Conservation (phyloP, 2,329 filamentous ascomycete genomes). For the Colletotrichum sp. region DNA sequence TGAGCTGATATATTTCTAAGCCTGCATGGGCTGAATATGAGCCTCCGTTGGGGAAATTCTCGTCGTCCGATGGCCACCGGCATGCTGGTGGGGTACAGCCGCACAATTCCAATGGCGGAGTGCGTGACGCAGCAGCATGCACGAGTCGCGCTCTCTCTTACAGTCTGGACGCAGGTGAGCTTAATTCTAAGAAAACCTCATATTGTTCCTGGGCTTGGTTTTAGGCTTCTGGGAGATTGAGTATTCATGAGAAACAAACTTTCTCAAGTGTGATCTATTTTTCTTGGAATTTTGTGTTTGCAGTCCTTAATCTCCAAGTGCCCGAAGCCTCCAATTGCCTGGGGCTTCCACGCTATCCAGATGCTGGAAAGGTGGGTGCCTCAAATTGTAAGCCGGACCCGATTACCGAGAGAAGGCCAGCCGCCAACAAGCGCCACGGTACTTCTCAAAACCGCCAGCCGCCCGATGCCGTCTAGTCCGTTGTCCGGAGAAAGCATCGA, state of each 20-base stretch:
- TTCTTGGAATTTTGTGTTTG: neutral
- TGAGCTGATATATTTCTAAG: neutral
- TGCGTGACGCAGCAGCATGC: neutral
- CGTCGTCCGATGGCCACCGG: neutral
- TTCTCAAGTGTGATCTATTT: neutral
- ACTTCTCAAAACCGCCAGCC: neutral
- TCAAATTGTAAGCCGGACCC: neutral
- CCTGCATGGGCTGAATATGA: neutral
- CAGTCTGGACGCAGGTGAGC: neutral
- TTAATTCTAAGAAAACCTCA: neutral
- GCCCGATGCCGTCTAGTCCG: neutral
- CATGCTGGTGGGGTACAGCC: neutral
- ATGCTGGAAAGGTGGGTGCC: neutral
- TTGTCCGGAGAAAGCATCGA: neutral
- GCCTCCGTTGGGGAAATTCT: neutral
- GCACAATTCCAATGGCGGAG: neutral
- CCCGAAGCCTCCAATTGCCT: neutral
- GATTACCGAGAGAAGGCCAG: neutral
- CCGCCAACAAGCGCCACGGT: conserved; percentile 1
- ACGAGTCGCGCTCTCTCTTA: neutral
- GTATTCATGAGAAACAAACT: neutral
- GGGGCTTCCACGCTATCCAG: neutral
- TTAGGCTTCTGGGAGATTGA: neutral
- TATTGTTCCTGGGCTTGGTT: neutral
- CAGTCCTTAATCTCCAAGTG: neutral